Evolutionary conservation across 2,329 filamentous ascomycete genomes (phyloP).

Genomic region (Zasmidium angulare): DNA sequence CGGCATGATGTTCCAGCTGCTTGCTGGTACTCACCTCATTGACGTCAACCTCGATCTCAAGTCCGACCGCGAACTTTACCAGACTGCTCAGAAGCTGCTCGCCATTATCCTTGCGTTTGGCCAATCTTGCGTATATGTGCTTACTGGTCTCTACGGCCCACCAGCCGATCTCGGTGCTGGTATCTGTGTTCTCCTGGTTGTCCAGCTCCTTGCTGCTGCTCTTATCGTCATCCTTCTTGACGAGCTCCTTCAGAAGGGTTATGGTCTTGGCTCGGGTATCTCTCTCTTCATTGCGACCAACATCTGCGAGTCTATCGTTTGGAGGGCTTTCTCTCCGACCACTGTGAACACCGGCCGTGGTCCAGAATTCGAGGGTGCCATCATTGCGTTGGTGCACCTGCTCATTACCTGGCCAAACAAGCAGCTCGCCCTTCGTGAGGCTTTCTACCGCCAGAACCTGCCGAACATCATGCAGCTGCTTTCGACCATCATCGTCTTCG

Average conservation of each 20-base stretch:
- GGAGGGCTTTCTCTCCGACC: conserved; percentile 99
- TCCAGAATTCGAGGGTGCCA: conserved; percentile 97
- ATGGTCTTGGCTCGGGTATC: conserved; percentile 96
- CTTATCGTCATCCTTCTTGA: conserved; percentile 99
- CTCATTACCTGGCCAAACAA: conserved; percentile 99
- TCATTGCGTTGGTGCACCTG: conserved; percentile 96
- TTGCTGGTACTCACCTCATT: conserved; percentile 98
- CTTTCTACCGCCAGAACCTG: conserved; percentile 98
- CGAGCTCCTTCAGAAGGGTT: conserved; percentile 98
- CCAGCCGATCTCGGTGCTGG: conserved; percentile 95
- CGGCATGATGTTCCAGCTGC: conserved; percentile 99
- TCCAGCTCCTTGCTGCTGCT: conserved; percentile 95
- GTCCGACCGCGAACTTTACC: conserved; percentile 98
- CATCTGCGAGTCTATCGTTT: conserved; percentile 99
- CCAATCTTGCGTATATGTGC: conserved; percentile 96
- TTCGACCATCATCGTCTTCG: conserved; percentile 89
- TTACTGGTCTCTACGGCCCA: conserved; percentile 95
- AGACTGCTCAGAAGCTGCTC: conserved; percentile 96
- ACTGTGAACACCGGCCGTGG: conserved; percentile 99
- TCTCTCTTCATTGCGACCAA: conserved; percentile 99
- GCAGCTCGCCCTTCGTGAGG: conserved; percentile 96
- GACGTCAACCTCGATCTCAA: conserved; percentile 99
- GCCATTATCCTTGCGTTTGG: conserved; percentile 97
- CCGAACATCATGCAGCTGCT: conserved; percentile 98
- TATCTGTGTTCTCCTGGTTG: conserved; percentile 96